Conservation (phyloP, 768 basidiomycete species). For the Boletus barrowsii region DNA sequence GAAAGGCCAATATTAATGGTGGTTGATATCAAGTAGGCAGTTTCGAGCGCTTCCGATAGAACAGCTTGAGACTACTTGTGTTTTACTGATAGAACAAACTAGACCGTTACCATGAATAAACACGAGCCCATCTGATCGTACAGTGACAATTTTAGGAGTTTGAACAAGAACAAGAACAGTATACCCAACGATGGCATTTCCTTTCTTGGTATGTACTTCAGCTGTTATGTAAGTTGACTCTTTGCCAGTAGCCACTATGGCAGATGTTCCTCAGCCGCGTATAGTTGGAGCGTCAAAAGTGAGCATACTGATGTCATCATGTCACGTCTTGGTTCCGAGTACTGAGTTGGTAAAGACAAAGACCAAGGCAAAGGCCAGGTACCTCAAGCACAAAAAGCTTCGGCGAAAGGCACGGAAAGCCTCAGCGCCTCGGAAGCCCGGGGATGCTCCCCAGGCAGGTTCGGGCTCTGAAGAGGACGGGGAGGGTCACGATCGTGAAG, state of each 20-base stretch:
- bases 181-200: no score
- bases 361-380: conserved; percentile 70
- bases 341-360: conserved; percentile 40
- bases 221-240: no score
- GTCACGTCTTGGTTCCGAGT: not conserved
- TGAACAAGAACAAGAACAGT: no score
- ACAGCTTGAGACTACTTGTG: no score
- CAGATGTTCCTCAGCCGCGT: conserved; percentile 6
- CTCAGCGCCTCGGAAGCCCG: conserved; percentile 25
- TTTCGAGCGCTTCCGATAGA: no score
- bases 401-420: conserved; percentile 52
- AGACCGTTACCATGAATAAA: no score
- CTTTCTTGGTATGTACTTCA: no score
- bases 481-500: conserved; percentile 12
- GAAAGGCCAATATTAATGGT: no score
- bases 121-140: no score
- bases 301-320: conserved; percentile 7
- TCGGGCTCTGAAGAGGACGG: conserved; percentile 25
- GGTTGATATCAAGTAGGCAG: no score
- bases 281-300: conserved; percentile 17
- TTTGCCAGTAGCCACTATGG: not conserved
- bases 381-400: conserved; percentile 69
- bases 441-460: conserved; percentile 16
- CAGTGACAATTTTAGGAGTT: no score
- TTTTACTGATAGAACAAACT: no score